Conservation (phyloP, 2,329 filamentous ascomycete species). For the Rosellinia necatrix region DNA sequence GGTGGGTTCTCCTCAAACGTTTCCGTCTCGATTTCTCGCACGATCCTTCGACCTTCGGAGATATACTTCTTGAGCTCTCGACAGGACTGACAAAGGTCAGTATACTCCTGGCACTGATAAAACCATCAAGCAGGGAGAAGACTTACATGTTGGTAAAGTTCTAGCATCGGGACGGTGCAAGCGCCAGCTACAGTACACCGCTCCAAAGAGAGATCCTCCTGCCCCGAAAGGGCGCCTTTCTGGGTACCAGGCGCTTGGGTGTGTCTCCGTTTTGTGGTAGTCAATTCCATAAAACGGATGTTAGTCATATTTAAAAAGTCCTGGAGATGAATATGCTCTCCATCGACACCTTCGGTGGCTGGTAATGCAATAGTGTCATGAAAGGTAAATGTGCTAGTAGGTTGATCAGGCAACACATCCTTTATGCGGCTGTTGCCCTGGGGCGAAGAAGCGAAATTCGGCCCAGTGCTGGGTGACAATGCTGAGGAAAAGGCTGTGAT, state of each 20-base stretch:
- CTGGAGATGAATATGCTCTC: constrained; percentile 77
- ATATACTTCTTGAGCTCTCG: constrained; percentile 97
- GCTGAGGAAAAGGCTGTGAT: constrained; percentile 48
- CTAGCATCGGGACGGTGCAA: constrained; percentile 89
- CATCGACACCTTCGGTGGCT: constrained; percentile 54
- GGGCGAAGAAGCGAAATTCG: constrained; percentile 56
- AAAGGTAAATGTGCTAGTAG: constrained; percentile 50
- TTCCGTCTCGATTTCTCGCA: constrained; percentile 87
- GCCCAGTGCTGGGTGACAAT: constrained; percentile 54
- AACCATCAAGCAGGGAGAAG: constrained; percentile 6
- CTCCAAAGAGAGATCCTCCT: constrained; percentile 67
- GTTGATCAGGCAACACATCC: constrained; percentile 54
- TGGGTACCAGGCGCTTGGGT: constrained; percentile 68
- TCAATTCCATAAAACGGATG: constrained; percentile 97
- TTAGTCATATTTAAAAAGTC: constrained; percentile 95
- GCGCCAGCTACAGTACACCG: constrained; percentile 85
- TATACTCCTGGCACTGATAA: background rate
- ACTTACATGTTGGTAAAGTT: constrained; percentile 86
- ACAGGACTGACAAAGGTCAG: constrained; percentile 64
- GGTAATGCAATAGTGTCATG: constrained; percentile 48
- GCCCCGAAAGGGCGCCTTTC: constrained; percentile 49
- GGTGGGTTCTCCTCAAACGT: constrained; percentile 89
- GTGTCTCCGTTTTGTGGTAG: constrained; percentile 90
- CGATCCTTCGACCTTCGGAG: constrained; percentile 85
- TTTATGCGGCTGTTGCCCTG: constrained; percentile 60